phyloP scores from a whole-genome alignment of 2,329 filamentous ascomycete genomes.

The Monosporascus sp. region DNA sequence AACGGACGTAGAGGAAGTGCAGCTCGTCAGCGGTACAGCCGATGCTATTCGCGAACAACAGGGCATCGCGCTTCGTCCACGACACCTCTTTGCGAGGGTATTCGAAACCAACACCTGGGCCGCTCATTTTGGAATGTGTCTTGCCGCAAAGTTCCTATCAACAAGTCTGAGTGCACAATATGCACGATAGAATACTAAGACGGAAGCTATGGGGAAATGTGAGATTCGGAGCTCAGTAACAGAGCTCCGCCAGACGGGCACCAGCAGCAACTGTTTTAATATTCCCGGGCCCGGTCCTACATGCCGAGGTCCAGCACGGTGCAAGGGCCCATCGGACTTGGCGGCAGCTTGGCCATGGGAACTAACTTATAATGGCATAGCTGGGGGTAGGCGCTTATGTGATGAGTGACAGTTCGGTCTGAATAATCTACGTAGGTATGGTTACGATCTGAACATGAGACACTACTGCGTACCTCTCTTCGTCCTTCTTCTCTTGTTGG shows the following conservation, averaged over 20 bases:
- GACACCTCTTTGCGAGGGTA: slow-evolving; percentile 70
- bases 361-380: too few species aligned
- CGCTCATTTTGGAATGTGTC: slow-evolving; percentile 31
- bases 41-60: slow-evolving; percentile 88
- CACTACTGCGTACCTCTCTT: too few species aligned
- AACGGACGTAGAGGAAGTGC: slow-evolving; percentile 76
- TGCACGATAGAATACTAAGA: neutral
- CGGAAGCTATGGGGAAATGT: neutral
- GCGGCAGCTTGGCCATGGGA: too few species aligned
- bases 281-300: neutral
- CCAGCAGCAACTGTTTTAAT: neutral
- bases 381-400: too few species aligned
- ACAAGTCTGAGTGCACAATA: neutral
- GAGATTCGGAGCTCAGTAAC: neutral
- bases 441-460: too few species aligned
- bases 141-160: neutral
- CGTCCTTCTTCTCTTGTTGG: too few species aligned
- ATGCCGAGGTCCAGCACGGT: neutral
- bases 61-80: slow-evolving; percentile 82
- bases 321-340: neutral
- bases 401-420: too few species aligned
- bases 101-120: slow-evolving; percentile 66
- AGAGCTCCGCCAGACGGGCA: neutral
- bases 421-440: too few species aligned
- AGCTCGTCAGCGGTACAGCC: slow-evolving; percentile 81